Conservation (phyloP, 2,329 filamentous ascomycete species). For the Calonectria henricotiae region DNA sequence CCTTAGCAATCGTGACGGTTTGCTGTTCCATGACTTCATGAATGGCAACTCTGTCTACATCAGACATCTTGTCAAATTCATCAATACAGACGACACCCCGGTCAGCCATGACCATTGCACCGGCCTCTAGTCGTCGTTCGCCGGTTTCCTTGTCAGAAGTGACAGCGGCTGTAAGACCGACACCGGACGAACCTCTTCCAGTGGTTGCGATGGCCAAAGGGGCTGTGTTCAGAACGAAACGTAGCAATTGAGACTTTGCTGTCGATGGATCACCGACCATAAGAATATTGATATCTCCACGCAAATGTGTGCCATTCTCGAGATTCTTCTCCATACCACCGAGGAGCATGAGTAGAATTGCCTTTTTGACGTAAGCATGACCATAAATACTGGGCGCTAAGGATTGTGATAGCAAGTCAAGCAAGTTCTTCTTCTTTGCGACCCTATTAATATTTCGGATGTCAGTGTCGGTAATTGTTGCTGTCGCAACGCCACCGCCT, state of each 20-base stretch:
- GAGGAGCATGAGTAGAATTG: constrained; percentile 93
- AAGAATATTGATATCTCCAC: constrained; percentile 98
- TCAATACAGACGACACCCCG: constrained; percentile 98
- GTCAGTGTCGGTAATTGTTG: constrained; percentile 94
- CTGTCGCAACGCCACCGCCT: constrained; percentile 92
- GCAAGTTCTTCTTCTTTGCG: constrained; percentile 93
- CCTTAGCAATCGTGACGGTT: constrained; percentile 98
- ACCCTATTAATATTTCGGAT: constrained; percentile 99
- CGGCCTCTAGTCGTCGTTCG: constrained; percentile 93
- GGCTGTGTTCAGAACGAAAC: constrained; percentile 97
- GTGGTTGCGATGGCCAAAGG: constrained; percentile 97
- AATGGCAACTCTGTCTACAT: constrained; percentile 97
- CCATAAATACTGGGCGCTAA: constrained; percentile 97
- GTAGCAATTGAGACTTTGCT: constrained; percentile 96
- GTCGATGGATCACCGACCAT: constrained; percentile 99
- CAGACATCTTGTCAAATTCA: constrained; percentile 99
- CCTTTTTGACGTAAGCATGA: constrained; percentile 98
- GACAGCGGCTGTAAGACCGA: constrained; percentile 97
- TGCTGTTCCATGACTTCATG: constrained; percentile 99
- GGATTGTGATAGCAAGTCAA: constrained; percentile 93
- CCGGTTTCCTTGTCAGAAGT: constrained; percentile 98
- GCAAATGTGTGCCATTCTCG: constrained; percentile 96
- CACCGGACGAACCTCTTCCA: constrained; percentile 95
- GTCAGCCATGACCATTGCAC: constrained; percentile 98
- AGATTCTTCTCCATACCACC: constrained; percentile 99